Evolutionary conservation across 176 grass and related monocot species (phyloP).

Genomic region (Musa itinerans): DNA sequence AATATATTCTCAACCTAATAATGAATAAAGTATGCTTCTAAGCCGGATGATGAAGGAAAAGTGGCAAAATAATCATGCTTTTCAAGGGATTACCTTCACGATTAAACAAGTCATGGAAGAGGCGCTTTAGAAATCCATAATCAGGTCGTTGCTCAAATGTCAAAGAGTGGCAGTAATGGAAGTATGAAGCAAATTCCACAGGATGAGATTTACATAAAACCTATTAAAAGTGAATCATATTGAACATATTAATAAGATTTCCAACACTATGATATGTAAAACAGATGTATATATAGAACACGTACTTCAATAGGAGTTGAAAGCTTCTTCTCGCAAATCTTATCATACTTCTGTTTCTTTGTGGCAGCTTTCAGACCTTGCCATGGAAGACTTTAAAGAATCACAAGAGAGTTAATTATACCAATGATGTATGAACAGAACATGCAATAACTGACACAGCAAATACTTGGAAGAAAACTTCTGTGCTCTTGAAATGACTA

Average conservation of each 20-base stretch:
- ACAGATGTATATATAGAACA: slow-evolving; percentile 19
- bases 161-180: slow-evolving; percentile 52
- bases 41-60: background rate
- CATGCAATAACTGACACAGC: background rate
- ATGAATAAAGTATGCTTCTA: background rate
- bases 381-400: slow-evolving; percentile 55
- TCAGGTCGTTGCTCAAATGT: slow-evolving; percentile 58
- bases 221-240: slow-evolving; percentile 15
- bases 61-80: slow-evolving; percentile 1
- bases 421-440: too few relatives aligned
- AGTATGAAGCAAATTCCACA: slow-evolving; percentile 57
- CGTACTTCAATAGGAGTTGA: slow-evolving; percentile 58
- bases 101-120: slow-evolving; percentile 48
- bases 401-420: background rate
- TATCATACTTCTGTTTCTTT: slow-evolving; percentile 76
- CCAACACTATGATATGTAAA: background rate
- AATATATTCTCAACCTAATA: background rate
- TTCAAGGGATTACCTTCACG: slow-evolving; percentile 44
- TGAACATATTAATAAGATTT: background rate
- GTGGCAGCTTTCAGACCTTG: slow-evolving; percentile 69
- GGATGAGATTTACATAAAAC: slow-evolving; percentile 54
- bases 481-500: background rate
- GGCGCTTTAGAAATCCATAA: slow-evolving; percentile 40
- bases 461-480: background rate
- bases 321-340: slow-evolving; percentile 72